phyloP scores from a whole-genome alignment of 2,329 filamentous ascomycete genomes.

The Cladophialophora exuberans region DNA sequence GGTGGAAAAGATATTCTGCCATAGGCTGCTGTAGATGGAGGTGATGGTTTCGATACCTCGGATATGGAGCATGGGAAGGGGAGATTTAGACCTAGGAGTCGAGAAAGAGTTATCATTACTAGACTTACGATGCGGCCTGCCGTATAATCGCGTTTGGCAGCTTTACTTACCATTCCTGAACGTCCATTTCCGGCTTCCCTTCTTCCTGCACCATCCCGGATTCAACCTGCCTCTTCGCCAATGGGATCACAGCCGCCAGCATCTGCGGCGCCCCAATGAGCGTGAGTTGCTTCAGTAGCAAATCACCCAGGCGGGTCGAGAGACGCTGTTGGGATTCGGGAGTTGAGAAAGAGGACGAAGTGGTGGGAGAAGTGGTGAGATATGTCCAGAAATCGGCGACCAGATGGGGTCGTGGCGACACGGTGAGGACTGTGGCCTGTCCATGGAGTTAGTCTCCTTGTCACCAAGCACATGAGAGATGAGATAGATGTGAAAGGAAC shows the following conservation, averaged over 20 bases:
- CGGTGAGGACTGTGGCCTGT: constrained; percentile 36
- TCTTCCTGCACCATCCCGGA: constrained; percentile 22
- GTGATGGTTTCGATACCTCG: constrained; percentile 38
- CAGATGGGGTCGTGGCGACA: constrained; percentile 34
- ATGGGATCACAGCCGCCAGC: constrained; percentile 36
- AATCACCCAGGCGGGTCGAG: constrained; percentile 34
- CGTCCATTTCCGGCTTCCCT: constrained; percentile 23
- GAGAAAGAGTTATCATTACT: not conserved
- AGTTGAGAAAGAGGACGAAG: constrained; percentile 19
- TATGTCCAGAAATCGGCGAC: constrained; percentile 37
- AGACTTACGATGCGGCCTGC: too few relatives aligned
- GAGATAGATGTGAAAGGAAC: not conserved
- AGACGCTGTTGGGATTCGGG: constrained; percentile 18
- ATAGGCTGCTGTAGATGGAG: constrained; percentile 37
- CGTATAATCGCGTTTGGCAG: too few relatives aligned
- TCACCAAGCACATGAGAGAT: too few relatives aligned
- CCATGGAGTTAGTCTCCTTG: not conserved
- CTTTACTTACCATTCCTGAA: constrained; percentile 17
- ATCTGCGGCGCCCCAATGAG: constrained; percentile 40
- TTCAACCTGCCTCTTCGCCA: constrained; percentile 36
- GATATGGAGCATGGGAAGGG: constrained; percentile 32
- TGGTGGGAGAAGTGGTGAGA: constrained; percentile 28
- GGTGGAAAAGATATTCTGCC: constrained; percentile 36
- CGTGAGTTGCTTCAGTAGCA: constrained; percentile 40
- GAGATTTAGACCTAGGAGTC: constrained; percentile 28